A percentile compares a stretch with the other conserved stretches of the same genome.
These are phyloP conservation scores for Ogataea populi-albae DNA, from an alignment of 805 yeast species.

Conservation along the genomic window DNA sequence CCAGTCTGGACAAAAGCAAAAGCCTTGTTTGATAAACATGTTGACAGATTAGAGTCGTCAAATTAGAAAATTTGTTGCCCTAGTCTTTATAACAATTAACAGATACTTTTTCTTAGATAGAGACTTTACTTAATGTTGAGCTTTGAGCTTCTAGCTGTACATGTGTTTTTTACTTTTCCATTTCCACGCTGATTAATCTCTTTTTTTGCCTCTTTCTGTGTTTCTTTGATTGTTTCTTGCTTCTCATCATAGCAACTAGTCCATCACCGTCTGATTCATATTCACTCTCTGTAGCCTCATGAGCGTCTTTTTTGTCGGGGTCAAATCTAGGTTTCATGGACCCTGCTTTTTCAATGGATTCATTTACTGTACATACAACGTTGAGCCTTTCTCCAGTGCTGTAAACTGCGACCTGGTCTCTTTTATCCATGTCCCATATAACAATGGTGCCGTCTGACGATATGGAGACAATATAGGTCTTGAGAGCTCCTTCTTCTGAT, in stretches of 20 bases:
- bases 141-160: no score
- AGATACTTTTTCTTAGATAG: no score
- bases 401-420: conserved; percentile 86
- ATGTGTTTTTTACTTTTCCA: conserved; percentile 34
- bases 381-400: conserved; percentile 88
- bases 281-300: conserved; percentile 57
- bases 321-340: conserved; percentile 55
- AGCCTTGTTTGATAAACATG: conserved; percentile 79
- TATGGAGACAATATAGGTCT: conserved; percentile 62
- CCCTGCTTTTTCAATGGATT: conserved; percentile 67
- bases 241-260: conserved; percentile 54
- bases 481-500: conserved; percentile 33
- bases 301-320: conserved; percentile 33
- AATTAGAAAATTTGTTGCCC: no score
- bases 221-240: conserved; percentile 37
- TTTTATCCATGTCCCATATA: conserved; percentile 71
- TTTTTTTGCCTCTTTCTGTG: conserved; percentile 41
- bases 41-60: conserved; percentile 64
- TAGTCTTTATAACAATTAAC: no score
- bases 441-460: conserved; percentile 94
- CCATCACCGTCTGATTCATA: conserved; percentile 75
- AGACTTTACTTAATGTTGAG: no score
- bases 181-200: conserved; percentile 48
- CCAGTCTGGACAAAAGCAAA: conserved; percentile 93
- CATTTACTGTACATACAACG: conserved; percentile 76